Conservation (phyloP, 1,284 basidiomycete species). For the Termitomyces sp. region DNA sequence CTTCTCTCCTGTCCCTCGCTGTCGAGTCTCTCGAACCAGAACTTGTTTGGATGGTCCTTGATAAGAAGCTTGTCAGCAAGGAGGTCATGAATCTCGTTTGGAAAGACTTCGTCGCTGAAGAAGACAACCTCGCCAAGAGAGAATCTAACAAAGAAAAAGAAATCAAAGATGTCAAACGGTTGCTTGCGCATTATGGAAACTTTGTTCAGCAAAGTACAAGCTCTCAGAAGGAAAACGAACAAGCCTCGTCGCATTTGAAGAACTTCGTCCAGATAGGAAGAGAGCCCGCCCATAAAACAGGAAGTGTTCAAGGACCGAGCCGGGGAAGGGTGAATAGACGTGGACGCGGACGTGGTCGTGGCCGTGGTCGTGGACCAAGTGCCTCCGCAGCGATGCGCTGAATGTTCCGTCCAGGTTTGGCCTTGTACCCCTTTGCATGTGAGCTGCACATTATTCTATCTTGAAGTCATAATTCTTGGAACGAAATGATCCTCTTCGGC, state of each 20-base stretch:
- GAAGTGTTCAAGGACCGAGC: background rate
- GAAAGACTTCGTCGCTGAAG: conserved; percentile 39
- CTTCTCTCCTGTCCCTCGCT: conserved; percentile 48
- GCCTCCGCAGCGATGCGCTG: conserved; percentile 11
- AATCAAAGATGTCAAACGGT: conserved; percentile 46
- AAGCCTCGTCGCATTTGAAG: background rate
- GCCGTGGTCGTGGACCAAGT: conserved; percentile 35
- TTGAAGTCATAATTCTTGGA: conserved; percentile 1
- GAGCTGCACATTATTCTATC: background rate
- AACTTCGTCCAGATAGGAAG: background rate
- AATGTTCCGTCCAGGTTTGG: background rate
- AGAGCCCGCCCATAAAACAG: background rate
- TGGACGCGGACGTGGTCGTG: conserved; percentile 23
- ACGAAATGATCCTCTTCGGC: background rate
- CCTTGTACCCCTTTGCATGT: background rate
- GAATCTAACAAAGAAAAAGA: conserved; percentile 28
- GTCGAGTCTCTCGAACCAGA: conserved; percentile 55
- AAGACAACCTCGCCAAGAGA: conserved; percentile 25
- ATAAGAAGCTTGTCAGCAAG: conserved; percentile 44
- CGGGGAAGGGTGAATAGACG: background rate
- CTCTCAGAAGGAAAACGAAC: background rate
- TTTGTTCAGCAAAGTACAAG: conserved; percentile 28
- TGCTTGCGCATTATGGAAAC: conserved; percentile 50
- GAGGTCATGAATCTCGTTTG: conserved; percentile 47
- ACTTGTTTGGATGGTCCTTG: conserved; percentile 55